These are phyloP conservation scores for Pisolithus sp. DNA, from an alignment of 768 basidiomycete species.

Conservation along the genomic window DNA sequence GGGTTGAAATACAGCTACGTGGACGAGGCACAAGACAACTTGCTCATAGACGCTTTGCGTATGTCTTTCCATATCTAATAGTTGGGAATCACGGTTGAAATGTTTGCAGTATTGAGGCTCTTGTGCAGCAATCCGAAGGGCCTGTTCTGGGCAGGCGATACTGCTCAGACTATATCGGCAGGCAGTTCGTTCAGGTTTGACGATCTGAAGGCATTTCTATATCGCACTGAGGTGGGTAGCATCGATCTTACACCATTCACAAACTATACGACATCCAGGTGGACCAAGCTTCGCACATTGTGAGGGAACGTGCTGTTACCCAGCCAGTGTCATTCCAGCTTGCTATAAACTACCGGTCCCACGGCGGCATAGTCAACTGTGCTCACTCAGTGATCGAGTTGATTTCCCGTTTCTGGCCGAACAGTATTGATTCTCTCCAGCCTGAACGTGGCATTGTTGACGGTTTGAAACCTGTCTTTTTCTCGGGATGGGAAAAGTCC, in stretches of 20 bases:
- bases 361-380: no score
- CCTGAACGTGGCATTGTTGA: constrained; percentile 53
- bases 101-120: constrained; percentile 45
- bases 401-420: no score
- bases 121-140: constrained; percentile 56
- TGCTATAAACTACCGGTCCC: constrained; percentile 59
- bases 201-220: constrained; percentile 9
- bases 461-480: no score
- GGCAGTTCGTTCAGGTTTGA: no score
- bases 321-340: constrained; percentile 48
- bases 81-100: background rate
- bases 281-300: constrained; percentile 6
- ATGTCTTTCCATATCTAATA: background rate
- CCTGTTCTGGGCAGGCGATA: no score
- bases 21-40: no score
- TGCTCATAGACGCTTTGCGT: no score
- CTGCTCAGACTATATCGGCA: no score
- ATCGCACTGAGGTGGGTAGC: constrained; percentile 48
- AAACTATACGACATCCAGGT: constrained; percentile 4
- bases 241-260: background rate
- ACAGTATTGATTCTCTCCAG: constrained; percentile 53
- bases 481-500: no score
- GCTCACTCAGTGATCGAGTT: constrained; percentile 59
- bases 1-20: no score
- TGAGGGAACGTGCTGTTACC: constrained; percentile 8